These are phyloP conservation scores for Cladosporium sphaerospermum DNA, from an alignment of 2,329 filamentous ascomycete genomes.

Conservation along the genomic window DNA sequence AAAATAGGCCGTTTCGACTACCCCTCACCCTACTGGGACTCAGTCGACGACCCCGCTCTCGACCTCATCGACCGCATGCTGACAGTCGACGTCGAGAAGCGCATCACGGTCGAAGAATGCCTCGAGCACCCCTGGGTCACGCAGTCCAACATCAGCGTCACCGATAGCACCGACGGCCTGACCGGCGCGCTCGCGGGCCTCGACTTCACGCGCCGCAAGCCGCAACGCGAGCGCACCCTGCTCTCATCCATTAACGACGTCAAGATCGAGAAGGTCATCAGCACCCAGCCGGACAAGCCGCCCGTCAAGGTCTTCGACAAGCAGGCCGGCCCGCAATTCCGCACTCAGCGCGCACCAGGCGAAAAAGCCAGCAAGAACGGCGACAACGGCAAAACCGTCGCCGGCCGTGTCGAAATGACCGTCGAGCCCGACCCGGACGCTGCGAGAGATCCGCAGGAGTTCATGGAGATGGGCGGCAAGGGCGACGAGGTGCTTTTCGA, in stretches of 20 bases:
- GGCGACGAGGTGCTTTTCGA: constrained; percentile 75
- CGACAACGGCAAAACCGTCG: constrained; percentile 10
- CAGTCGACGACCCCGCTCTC: constrained; percentile 76
- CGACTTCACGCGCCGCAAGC: constrained; percentile 76
- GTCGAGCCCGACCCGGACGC: constrained; percentile 63
- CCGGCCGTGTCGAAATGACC: constrained; percentile 32
- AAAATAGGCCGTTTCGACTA: constrained; percentile 86
- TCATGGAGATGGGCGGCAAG: constrained; percentile 77
- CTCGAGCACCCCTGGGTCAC: constrained; percentile 87
- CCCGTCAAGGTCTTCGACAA: constrained; percentile 70
- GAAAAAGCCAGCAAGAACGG: constrained; percentile 13
- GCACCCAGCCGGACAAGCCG: constrained; percentile 48
- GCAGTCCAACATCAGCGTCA: constrained; percentile 30
- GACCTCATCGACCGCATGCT: constrained; percentile 95
- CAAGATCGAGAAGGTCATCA: constrained; percentile 53
- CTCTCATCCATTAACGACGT: constrained; percentile 77
- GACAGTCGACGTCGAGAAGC: constrained; percentile 73
- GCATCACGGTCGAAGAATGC: constrained; percentile 86
- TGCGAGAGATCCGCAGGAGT: constrained; percentile 64
- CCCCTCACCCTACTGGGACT: constrained; percentile 93
- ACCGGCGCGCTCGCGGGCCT: constrained; percentile 78
- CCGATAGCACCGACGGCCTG: constrained; percentile 86
- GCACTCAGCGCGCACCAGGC: background rate
- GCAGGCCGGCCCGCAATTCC: constrained; percentile 49
- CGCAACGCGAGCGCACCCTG: constrained; percentile 76